Evolutionary conservation across 2,329 filamentous ascomycete genomes (phyloP).

Genomic region (Fusarium papillatum): DNA sequence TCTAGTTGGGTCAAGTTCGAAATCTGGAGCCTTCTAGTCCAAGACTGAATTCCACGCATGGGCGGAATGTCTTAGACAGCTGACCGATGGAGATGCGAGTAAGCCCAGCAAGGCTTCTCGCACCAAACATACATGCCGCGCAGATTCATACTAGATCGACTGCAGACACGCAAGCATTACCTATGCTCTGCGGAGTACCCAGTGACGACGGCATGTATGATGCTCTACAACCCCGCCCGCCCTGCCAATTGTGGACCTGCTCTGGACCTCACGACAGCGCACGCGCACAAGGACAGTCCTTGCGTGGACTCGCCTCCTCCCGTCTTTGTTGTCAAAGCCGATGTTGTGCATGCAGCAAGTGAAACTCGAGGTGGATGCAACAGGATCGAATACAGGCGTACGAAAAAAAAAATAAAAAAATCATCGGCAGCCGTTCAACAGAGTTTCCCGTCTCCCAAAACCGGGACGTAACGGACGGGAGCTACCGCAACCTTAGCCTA

Average conservation of each 20-base stretch:
- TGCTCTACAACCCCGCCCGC: not conserved
- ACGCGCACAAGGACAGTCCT: slow-evolving; percentile 23
- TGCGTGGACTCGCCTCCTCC: slow-evolving; percentile 13
- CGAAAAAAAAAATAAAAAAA: not conserved
- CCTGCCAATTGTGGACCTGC: not conserved
- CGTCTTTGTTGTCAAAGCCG: not conserved
- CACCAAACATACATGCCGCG: not conserved
- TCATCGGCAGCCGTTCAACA: not conserved
- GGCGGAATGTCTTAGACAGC: not conserved
- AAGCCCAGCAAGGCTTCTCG: not conserved
- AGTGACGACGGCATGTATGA: not conserved
- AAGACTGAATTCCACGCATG: slow-evolving; percentile 1
- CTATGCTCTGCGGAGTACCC: not conserved
- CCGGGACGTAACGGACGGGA: slow-evolving; percentile 2
- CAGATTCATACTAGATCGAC: not conserved
- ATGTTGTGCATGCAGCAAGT: slow-evolving; percentile 13
- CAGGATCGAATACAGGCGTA: not conserved
- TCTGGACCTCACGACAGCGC: not conserved
- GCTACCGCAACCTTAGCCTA: slow-evolving; percentile 19
- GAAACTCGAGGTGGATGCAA: not conserved
- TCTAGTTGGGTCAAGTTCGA: not conserved
- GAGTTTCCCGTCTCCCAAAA: not conserved
- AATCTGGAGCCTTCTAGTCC: not conserved
- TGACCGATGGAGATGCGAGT: not conserved
- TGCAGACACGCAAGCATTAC: not conserved